phyloP scores from a whole-genome alignment of 1,284 basidiomycete species.

The Golubevia sp. region DNA sequence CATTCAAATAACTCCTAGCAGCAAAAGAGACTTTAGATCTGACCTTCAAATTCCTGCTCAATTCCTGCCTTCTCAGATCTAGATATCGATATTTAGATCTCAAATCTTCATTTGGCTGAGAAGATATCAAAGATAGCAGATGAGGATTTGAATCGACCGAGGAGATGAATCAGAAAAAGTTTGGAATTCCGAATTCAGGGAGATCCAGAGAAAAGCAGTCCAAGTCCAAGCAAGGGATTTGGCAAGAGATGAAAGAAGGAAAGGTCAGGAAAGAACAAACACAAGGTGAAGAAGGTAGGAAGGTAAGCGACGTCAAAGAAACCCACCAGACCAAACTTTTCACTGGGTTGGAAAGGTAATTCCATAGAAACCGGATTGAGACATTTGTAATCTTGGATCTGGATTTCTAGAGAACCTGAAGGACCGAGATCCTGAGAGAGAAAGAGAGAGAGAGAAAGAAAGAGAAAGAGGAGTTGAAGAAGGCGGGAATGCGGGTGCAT shows the following conservation, averaged over 20 bases:
- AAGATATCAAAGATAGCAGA: too few species aligned
- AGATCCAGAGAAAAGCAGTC: too few species aligned
- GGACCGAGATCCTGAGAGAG: constrained; percentile 18
- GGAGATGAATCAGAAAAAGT: too few species aligned
- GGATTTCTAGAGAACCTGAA: constrained; percentile 72
- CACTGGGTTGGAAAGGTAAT: constrained; percentile 81
- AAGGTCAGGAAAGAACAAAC: too few species aligned
- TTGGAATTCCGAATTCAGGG: too few species aligned
- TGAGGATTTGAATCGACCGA: too few species aligned
- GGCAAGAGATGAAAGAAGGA: too few species aligned
- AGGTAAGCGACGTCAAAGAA: too few species aligned
- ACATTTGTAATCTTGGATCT: constrained; percentile 72
- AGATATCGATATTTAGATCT: constrained; percentile 83
- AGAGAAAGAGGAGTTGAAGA: constrained; percentile 10
- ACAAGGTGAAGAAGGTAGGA: too few species aligned
- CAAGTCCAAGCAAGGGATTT: too few species aligned
- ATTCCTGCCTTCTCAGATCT: constrained; percentile 76
- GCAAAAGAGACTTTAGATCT: constrained; percentile 79
- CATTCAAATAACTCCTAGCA: constrained; percentile 75
- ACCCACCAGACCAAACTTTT: constrained; percentile 73
- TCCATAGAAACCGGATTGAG: constrained; percentile 75
- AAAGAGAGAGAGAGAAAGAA: background rate
- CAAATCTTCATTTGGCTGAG: constrained; percentile 81
- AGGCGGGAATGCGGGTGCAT: too few species aligned
- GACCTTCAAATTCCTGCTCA: constrained; percentile 78